These are phyloP conservation scores for Hysterium pulicare DNA, from an alignment of 2,329 filamentous ascomycete genomes.

Conservation along the genomic window DNA sequence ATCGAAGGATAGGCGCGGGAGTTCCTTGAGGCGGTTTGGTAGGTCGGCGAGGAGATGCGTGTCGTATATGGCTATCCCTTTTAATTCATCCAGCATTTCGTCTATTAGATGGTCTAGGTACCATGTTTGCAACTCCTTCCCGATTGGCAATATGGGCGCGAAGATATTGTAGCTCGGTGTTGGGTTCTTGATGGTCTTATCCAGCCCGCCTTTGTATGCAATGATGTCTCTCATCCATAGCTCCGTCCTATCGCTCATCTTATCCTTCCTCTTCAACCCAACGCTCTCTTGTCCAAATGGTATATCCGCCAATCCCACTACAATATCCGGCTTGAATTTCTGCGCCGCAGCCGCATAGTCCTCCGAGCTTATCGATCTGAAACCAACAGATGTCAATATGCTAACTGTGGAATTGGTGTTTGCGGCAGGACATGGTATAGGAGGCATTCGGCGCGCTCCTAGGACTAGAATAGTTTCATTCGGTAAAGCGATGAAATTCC, in stretches of 20 bases:
- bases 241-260: conserved; percentile 84
- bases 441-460: conserved; percentile 72
- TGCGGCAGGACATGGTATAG: conserved; percentile 64
- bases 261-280: conserved; percentile 68
- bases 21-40: conserved; percentile 53
- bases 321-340: conserved; percentile 73
- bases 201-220: conserved; percentile 34
- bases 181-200: conserved; percentile 20
- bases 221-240: conserved; percentile 73
- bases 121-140: conserved; percentile 70
- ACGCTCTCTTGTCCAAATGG: conserved; percentile 57
- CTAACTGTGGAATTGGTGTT: conserved; percentile 71
- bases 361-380: conserved; percentile 64
- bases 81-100: conserved; percentile 50
- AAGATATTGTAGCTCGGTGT: conserved; percentile 44
- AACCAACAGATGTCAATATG: conserved; percentile 83
- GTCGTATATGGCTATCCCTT: conserved; percentile 76
- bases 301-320: conserved; percentile 72
- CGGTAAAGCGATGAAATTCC: conserved; percentile 73
- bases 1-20: conserved; percentile 75
- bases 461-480: conserved; percentile 66
- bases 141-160: conserved; percentile 68
- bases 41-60: conserved; percentile 66
- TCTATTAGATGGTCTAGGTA: conserved; percentile 75
- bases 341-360: conserved; percentile 67